Conservation (phyloP, 257 asterid species). For the Solanum tacnaense region DNA sequence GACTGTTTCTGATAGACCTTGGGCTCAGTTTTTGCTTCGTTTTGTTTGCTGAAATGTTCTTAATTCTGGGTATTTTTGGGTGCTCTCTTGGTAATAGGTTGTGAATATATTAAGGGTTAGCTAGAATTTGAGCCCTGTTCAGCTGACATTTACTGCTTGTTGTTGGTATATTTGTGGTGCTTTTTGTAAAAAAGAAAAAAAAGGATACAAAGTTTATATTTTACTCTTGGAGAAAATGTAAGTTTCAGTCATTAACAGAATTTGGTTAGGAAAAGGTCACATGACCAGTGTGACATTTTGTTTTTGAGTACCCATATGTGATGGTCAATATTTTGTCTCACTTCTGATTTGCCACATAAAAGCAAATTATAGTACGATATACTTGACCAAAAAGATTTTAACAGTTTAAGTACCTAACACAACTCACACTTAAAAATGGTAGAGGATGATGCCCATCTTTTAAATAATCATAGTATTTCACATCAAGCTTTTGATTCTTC, state of each 20-base stretch:
- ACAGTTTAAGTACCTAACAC: background rate
- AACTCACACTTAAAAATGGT: background rate
- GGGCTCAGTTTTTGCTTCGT: background rate
- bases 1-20: background rate
- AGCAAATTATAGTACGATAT: background rate
- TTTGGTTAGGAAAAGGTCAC: background rate
- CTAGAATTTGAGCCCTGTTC: background rate
- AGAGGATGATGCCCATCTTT: background rate
- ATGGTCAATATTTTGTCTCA: background rate
- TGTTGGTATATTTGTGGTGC: background rate
- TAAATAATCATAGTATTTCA: background rate
- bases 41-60: background rate
- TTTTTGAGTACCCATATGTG: background rate
- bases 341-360: background rate
- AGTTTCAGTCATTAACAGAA: background rate
- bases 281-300: background rate
- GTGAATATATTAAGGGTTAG: background rate
- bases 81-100: background rate
- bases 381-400: background rate
- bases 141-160: background rate
- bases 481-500: background rate
- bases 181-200: background rate
- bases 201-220: background rate
- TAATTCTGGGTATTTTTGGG: background rate
- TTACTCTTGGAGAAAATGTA: background rate